Base-by-base conservation (phyloP, 306 rosid species). In the Cicer bijugum region DNA sequence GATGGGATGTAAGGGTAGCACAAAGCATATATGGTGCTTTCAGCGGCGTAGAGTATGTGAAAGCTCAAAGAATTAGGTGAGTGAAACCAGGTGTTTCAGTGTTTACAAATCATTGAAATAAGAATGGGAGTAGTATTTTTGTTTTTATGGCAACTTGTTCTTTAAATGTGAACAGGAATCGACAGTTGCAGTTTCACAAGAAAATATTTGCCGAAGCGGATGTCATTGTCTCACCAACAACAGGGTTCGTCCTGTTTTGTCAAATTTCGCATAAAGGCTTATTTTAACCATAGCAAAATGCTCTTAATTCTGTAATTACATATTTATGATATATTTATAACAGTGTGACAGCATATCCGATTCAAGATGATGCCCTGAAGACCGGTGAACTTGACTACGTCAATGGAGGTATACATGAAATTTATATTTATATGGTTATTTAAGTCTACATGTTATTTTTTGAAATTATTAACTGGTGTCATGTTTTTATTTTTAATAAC, bases 311-410 rank as follows among this genome's bases (percentile, higher is more conserved):
- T 23, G 17, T 63, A 23, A 44, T 59, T 2, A 12, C 68, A 57
- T 61, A 33, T 75, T 33, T 28, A 20, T 77, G 80, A 48, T 69
- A 43, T 65, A 40, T 76, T 44, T 45, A 10, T 43, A 14, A 83
- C 85, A 93, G 98, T 60, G 97, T 93, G 69, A 91, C 98, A 6
- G 98, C 98, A 6, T 93, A 93, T 85, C 81, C 92, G 0, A 88
- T 93, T 74, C 82, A 78, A 64, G 90, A 91, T 42, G 97, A 86
- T 84, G 98, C 97, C 37, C 38, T 88, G 17, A 45, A 85, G 77
- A 93, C 97, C 1, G 98, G 98, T 39, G 98, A 93, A 80, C 98
- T 93, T 78, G 98, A 93, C 85, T 93, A 93, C 44, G 79, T 93
- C 40, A 93, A 93, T 79, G 98, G 97, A 89, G 98, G 98, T 93